Percentiles rank a stretch among this genome's conserved stretches.
Evolutionary conservation across 192 early-diverging fungal genomes (phyloP).

Genomic region (Backusella sp.): DNA sequence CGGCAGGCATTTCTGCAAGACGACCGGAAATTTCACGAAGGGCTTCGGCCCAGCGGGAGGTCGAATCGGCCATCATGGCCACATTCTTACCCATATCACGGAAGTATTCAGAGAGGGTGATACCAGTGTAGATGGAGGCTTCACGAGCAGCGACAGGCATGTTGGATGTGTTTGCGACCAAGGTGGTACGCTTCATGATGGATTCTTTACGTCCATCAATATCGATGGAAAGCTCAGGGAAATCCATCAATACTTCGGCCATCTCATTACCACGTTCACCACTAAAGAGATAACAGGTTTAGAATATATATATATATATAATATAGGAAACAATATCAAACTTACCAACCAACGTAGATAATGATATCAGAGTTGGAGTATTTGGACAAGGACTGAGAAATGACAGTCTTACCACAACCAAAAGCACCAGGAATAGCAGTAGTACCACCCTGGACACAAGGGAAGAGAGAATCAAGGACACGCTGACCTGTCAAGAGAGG

Average conservation of each 20-base stretch:
- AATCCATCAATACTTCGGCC: slow-evolving; percentile 99
- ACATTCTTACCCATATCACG: slow-evolving; percentile 99
- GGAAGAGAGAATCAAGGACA: slow-evolving; percentile 98
- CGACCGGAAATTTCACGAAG: slow-evolving; percentile 99
- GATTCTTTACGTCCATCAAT: slow-evolving; percentile 95
- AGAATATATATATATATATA: neutral
- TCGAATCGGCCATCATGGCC: slow-evolving; percentile 99
- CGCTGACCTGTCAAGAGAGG: slow-evolving; percentile 98
- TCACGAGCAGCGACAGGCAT: slow-evolving; percentile 99
- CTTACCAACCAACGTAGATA: slow-evolving; percentile 93
- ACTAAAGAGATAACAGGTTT: slow-evolving; percentile 26
- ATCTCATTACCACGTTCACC: slow-evolving; percentile 99
- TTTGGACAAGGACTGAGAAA: slow-evolving; percentile 98
- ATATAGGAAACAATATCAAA: slow-evolving; percentile 57
- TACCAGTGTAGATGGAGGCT: slow-evolving; percentile 99
- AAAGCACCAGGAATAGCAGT: slow-evolving; percentile 99
- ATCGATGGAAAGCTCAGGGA: slow-evolving; percentile 91
- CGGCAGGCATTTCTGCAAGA: slow-evolving; percentile 99
- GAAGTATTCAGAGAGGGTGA: slow-evolving; percentile 99
- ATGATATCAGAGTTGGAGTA: slow-evolving; percentile 99
- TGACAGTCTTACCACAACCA: slow-evolving; percentile 99
- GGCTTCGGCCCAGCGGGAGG: slow-evolving; percentile 99
- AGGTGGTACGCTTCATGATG: slow-evolving; percentile 99
- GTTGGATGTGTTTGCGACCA: slow-evolving; percentile 99
- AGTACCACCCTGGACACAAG: slow-evolving; percentile 98